Base-by-base conservation (phyloP, 2,329 filamentous ascomycete genomes). In the Geosmithia flava region DNA sequence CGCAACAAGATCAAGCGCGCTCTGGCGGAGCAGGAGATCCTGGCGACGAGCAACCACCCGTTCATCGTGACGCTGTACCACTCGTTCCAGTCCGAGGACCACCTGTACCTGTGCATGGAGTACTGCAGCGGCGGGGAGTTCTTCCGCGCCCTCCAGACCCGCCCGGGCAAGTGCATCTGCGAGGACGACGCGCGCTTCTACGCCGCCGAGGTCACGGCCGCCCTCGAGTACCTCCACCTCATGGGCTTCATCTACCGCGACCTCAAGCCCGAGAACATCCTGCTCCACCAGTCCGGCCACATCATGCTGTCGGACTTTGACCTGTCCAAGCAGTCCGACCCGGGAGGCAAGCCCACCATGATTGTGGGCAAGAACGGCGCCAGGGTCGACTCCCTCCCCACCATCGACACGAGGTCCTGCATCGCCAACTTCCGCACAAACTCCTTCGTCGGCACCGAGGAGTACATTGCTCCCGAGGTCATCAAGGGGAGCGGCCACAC, bases 261-360 rank as follows among this genome's bases (percentile, higher is more conserved):
- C 68, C 65, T 98, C 59, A 98, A 98, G 70, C 93, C 93, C 54
- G 93, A 98, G 70, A 98, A 98, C 59, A 98, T 98, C 55, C 75
- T 98, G 15, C 80, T 98, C 20, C 93, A 98, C 64, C 93, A 98
- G 66, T 97, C 93, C n/a, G 93, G 93, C 16, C 93, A 98, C 66
- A 98, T 98, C 58, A 98, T 98, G 93, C 78, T 98, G 63, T 97
- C 93, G 52, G 93, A 98, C 69, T 98, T 98, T 67, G 93, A 98
- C 67, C 70, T 98, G 52, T 96, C 90, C 10, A 98, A 98, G 68
- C 93, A 98, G 68, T 98, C 93, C 7, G 93, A 94, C 55, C 83
- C 87, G 16, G 93, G 90, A 60, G 93, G 93, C 69, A 91, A 91
- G 61, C 93, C 93, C 45, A 96, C 90, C 20, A 97, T 98, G 91